Evolutionary conservation across 257 asterid species (phyloP).

Genomic region (Verbena officinalis): DNA sequence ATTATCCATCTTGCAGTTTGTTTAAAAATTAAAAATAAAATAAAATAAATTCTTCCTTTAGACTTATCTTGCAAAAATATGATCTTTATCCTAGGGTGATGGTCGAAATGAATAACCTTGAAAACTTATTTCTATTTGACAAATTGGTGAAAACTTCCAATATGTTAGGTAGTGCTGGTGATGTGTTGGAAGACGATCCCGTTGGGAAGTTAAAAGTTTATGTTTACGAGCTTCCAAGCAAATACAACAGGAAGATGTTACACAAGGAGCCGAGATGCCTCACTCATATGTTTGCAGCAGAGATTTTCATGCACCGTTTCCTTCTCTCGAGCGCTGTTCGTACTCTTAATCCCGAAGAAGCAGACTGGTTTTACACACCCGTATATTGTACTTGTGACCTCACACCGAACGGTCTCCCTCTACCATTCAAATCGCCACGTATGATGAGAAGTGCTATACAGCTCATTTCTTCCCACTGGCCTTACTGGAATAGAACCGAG

Average conservation of each 20-base stretch:
- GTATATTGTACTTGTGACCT: slow-evolving; percentile 85
- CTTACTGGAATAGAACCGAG: slow-evolving; percentile 90
- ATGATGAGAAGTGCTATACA: slow-evolving; percentile 96
- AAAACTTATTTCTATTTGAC: too few species aligned
- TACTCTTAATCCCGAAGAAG: slow-evolving; percentile 89
- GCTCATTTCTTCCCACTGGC: slow-evolving; percentile 85
- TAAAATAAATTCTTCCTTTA: too few species aligned
- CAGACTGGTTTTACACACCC: slow-evolving; percentile 93
- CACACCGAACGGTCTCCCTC: slow-evolving; percentile 86
- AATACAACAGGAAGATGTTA: slow-evolving; percentile 73
- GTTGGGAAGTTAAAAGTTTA: slow-evolving; percentile 82
- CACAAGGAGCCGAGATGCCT: slow-evolving; percentile 85
- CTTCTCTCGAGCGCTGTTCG: slow-evolving; percentile 78
- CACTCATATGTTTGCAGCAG: slow-evolving; percentile 96
- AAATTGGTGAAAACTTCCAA: too few species aligned
- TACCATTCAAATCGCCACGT: slow-evolving; percentile 85
- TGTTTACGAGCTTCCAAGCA: slow-evolving; percentile 85
- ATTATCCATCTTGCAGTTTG: too few species aligned
- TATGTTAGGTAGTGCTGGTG: slow-evolving; percentile 91
- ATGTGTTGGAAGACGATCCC: slow-evolving; percentile 89
- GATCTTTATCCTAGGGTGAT: too few species aligned
- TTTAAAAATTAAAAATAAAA: too few species aligned
- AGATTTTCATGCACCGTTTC: slow-evolving; percentile 85
- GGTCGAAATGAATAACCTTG: too few species aligned
- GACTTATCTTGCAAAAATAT: too few species aligned